Conservation (phyloP, 768 basidiomycete species). For the Leccinum imitatum region DNA sequence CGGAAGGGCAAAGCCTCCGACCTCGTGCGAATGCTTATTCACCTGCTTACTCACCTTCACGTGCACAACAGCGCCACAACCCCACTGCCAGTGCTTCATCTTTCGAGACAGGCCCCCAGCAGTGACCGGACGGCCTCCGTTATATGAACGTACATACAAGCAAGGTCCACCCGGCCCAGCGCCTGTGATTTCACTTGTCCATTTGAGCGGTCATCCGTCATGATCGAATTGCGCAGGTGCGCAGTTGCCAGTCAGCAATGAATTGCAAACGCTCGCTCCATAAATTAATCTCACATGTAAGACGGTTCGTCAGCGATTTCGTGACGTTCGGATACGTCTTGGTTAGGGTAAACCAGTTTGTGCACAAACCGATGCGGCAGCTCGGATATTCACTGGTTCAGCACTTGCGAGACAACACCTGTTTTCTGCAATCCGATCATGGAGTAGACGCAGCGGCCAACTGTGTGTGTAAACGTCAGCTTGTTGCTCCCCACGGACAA, state of each 20-base stretch:
- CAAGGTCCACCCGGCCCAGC: slow-evolving; percentile 28
- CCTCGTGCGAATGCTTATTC: background rate
- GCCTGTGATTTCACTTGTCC: slow-evolving; percentile 41
- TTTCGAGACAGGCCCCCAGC: background rate
- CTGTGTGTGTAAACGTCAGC: slow-evolving; percentile 57
- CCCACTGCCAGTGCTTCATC: slow-evolving; percentile 7
- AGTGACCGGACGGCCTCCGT: slow-evolving; percentile 26
- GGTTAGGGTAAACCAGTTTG: slow-evolving; percentile 16
- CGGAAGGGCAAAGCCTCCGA: background rate
- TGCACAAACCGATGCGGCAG: slow-evolving; percentile 59
- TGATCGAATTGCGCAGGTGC: background rate
- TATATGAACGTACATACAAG: background rate
- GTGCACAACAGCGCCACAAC: slow-evolving; percentile 65
- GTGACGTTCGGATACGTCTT: background rate
- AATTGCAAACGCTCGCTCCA: slow-evolving; percentile 4
- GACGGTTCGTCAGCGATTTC: slow-evolving; percentile 55
- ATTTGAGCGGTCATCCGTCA: background rate
- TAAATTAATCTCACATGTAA: slow-evolving; percentile 48
- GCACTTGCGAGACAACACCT: slow-evolving; percentile 65
- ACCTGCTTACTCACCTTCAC: slow-evolving; percentile 49
- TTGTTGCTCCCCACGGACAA: slow-evolving; percentile 60
- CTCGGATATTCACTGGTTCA: slow-evolving; percentile 60
- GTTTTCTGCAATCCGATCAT: slow-evolving; percentile 9
- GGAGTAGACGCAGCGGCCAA: background rate
- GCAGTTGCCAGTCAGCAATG: background rate